Percentiles rank a stretch among this genome's conserved stretches.
These are phyloP conservation scores for Alternaria gaisen DNA, from an alignment of 2,329 filamentous ascomycete genomes.

Conservation along the genomic window DNA sequence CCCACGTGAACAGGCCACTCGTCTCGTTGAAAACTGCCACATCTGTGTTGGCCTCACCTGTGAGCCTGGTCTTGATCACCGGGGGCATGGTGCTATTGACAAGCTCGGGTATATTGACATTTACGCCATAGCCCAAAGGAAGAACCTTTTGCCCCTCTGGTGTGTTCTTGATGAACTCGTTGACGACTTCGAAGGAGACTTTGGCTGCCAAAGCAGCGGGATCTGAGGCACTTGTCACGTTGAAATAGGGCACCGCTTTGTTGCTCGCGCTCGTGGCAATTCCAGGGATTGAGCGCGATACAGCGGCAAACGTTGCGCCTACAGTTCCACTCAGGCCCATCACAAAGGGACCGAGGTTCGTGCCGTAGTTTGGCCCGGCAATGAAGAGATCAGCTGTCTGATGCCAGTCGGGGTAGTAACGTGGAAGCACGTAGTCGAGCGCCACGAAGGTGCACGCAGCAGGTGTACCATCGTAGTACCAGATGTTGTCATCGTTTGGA, in stretches of 20 bases:
- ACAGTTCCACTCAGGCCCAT: slow-evolving; percentile 38
- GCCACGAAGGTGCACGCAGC: slow-evolving; percentile 65
- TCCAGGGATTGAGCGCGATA: slow-evolving; percentile 60
- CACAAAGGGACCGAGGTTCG: slow-evolving; percentile 64
- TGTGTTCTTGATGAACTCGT: slow-evolving; percentile 55
- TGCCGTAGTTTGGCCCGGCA: slow-evolving; percentile 65
- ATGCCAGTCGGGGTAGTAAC: slow-evolving; percentile 50
- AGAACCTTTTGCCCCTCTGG: slow-evolving; percentile 46
- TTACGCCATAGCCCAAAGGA: slow-evolving; percentile 62
- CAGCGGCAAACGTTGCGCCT: slow-evolving; percentile 61
- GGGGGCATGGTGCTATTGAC: slow-evolving; percentile 54
- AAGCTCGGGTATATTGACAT: slow-evolving; percentile 61
- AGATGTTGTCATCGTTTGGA: slow-evolving; percentile 63
- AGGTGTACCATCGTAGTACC: slow-evolving; percentile 69
- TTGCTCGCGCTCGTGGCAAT: slow-evolving; percentile 60
- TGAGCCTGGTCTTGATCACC: slow-evolving; percentile 60
- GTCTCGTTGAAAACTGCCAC: slow-evolving; percentile 56
- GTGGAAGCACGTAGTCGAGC: slow-evolving; percentile 64
- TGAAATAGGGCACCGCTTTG: slow-evolving; percentile 54
- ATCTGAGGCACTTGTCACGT: slow-evolving; percentile 54
- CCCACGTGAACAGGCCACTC: slow-evolving; percentile 58
- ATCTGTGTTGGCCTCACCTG: slow-evolving; percentile 59
- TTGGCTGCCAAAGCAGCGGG: slow-evolving; percentile 58
- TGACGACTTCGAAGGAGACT: slow-evolving; percentile 56
- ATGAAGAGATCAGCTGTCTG: slow-evolving; percentile 64